These are phyloP conservation scores for Crithidia acanthocephali DNA, from an alignment of 208 protist species.

Conservation along the genomic window DNA sequence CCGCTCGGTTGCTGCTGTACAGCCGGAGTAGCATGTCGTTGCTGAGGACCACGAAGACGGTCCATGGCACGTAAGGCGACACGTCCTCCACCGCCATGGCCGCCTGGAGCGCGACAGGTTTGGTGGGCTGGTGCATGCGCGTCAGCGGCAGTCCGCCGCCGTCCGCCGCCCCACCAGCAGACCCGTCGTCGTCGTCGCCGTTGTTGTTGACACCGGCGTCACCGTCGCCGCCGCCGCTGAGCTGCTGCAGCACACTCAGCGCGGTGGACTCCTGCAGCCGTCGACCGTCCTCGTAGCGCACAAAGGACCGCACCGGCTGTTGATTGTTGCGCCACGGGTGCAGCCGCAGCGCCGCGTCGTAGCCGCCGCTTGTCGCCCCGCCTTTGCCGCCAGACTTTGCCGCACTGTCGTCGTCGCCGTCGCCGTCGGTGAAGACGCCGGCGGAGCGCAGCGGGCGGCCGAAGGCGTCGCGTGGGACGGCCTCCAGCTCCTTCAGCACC, in stretches of 20 bases:
- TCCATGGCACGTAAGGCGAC: constrained; percentile 42
- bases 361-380: constrained; percentile 20
- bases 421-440: constrained; percentile 1
- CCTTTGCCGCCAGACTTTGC: no score
- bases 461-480: constrained; percentile 26
- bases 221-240: background rate
- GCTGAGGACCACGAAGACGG: constrained; percentile 50
- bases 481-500: constrained; percentile 43
- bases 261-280: constrained; percentile 40
- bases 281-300: constrained; percentile 69
- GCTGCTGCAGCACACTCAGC: constrained; percentile 31
- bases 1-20: constrained; percentile 55
- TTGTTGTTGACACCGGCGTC: background rate
- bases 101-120: constrained; percentile 31
- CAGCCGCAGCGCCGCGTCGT: constrained; percentile 43
- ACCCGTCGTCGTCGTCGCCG: constrained; percentile 18
- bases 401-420: constrained; percentile 17
- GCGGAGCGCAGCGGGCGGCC: constrained; percentile 21
- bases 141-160: background rate
- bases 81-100: constrained; percentile 50
- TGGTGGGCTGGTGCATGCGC: constrained; percentile 26
- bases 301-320: constrained; percentile 29
- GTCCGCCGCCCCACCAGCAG: background rate
- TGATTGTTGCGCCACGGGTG: constrained; percentile 51
- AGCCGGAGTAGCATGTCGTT: constrained; percentile 75